Evolutionary conservation across 305 asterid genomes (phyloP), one percentile per base, ranked within the genome.

Genomic region (Petunia hybrid): DNA sequence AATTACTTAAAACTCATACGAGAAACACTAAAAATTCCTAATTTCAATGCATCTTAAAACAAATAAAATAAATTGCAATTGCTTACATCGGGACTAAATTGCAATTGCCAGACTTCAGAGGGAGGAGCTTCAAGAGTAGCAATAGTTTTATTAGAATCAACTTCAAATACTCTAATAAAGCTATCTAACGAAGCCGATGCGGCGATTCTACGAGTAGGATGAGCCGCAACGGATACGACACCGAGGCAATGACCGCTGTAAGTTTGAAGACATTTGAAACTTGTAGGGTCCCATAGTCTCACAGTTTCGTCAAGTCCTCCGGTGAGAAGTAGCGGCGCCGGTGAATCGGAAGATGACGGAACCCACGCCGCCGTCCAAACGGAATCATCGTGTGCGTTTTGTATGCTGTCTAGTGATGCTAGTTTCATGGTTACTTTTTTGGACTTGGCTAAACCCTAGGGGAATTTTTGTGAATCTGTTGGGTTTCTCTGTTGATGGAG

Each of bases 51-150:
- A 67, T 14, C 74, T 41, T 7, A 5, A 6, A 1, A 66, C 22
- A 22, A 22, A 31, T 13, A 39, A 66, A 40, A 13, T 14, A 66
- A 14, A 40, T 40, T 45, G 6, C 4, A 5, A 45, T 5, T 35
- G 0, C 45, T 66, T 83, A 94, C 99, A 94, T 85, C 88, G 16
- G 98, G 98, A 83, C 90, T 94, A 87, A 95, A 95, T 77, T 89
- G 90, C 89, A 95, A 57, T 78, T 95, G 98, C 99, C 99, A 95
- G 70, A 95, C 96, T 89, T 95, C 98, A 65, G 99, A 94, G 0
- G 99, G 95, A n/a, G 99, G 94, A 81, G 99, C 93, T 90, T 94
- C 99, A 51, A 96, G 97, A 36, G 98, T 89, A 59, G 98, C 97
- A 80, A 94, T 89, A 45, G 97, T 93, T 43, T 89, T 83, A 86